Evolutionary conservation across 306 rosid genomes (phyloP), one percentile per base, ranked within the genome.

Genomic region (Alnus rubra): DNA sequence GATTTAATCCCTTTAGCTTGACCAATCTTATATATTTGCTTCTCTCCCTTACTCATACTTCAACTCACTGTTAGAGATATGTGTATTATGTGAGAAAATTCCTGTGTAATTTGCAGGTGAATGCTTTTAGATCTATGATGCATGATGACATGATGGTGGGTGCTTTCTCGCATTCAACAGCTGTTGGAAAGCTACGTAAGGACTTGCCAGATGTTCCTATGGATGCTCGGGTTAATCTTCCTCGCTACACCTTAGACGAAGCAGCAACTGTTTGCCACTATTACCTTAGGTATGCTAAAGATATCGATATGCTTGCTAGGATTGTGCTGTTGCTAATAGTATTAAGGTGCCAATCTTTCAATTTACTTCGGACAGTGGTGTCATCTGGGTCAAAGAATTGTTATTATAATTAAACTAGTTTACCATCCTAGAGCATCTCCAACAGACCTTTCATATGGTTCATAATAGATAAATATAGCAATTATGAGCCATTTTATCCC

Each of bases 91-190:
- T 80, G 35, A 39, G 45, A 77, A 71, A 71, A 63, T 65, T 78
- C 53, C 47, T 58, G 52, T 49, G 28, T 77, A 45, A 80, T 62
- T 86, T 80, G 88, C 91, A 95, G 99, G 99, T 95, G 81, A 95
- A 91, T 31, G 92, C 99, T 77, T 95, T 95, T 89, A 86, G 99
- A 87, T 82, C 96, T 71, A 93, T 95, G 99, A 82, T 45, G 87
- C 90, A 95, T 72, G 76, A 93, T 81, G 96, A 88, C 81, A 91
- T 95, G 98, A 92, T 95, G 98, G 97, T 93, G 62, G 99, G 99
- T 49, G 99, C 96, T 13, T 92, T 95, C 84, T 93, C 97, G 79
- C 99, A 93, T 83, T 95, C 99, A 56, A 95, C 99, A 19, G 98
- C 98, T 1, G 96, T 95, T 71, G 99, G 99, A 77, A 95, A 95